A percentile compares a stretch with the other conserved stretches of the same genome.
phyloP scores from a whole-genome alignment of 805 yeast genomes.

The Priceomyces melissophilus region DNA sequence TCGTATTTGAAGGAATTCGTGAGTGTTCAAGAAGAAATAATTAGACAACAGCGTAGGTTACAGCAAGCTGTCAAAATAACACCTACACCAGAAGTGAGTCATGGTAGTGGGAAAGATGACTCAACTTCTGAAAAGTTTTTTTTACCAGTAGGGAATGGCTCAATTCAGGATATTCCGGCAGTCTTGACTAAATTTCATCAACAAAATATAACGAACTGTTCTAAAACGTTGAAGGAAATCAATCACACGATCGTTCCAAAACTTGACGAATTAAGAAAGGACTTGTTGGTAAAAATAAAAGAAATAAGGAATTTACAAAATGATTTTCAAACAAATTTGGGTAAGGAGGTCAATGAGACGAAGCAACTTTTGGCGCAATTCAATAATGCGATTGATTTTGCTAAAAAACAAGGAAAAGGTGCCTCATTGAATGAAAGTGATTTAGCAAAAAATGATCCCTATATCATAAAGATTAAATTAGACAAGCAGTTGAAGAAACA shows the following conservation, averaged over 20 bases:
- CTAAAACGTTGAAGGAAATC: slow-evolving; percentile 48
- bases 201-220: slow-evolving; percentile 32
- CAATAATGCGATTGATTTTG: slow-evolving; percentile 59
- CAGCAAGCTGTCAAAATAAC: slow-evolving; percentile 63
- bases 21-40: slow-evolving; percentile 82
- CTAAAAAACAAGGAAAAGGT: slow-evolving; percentile 41
- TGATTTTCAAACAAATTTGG: slow-evolving; percentile 78
- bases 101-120: slow-evolving; percentile 23
- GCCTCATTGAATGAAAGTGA: slow-evolving; percentile 27
- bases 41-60: slow-evolving; percentile 74
- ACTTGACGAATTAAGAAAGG: slow-evolving; percentile 59
- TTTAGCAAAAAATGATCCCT: slow-evolving; percentile 58
- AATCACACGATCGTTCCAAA: slow-evolving; percentile 49
- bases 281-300: slow-evolving; percentile 76
- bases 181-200: slow-evolving; percentile 51
- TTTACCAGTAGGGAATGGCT: slow-evolving; percentile 65
- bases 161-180: slow-evolving; percentile 80
- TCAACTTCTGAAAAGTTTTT: slow-evolving; percentile 50
- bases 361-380: slow-evolving; percentile 44
- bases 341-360: slow-evolving; percentile 50
- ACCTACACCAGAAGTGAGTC: slow-evolving; percentile 5
- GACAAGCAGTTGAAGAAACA: slow-evolving; percentile 79
- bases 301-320: slow-evolving; percentile 80
- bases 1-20: slow-evolving; percentile 76
- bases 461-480: slow-evolving; percentile 62